Conservation (phyloP, 768 basidiomycete genomes). For the Roridomyces roridus region DNA sequence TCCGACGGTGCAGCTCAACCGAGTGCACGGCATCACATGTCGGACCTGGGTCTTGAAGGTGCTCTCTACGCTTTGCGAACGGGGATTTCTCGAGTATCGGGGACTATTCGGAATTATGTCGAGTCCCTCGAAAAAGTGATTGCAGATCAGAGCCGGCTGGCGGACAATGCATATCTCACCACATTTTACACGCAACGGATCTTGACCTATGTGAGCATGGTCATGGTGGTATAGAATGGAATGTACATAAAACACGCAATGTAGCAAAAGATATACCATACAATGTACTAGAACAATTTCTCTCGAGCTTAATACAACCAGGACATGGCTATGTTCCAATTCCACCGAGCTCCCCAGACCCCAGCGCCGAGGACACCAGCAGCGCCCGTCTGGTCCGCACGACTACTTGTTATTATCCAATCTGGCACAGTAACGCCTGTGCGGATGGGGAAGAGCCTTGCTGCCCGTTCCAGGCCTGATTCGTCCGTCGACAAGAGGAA, state of each 20-base stretch:
- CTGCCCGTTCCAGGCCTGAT: constrained; percentile 67
- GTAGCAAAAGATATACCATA: no score
- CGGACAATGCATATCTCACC: constrained; percentile 7
- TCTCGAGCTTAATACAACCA: constrained; percentile 45
- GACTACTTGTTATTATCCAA: constrained; percentile 70
- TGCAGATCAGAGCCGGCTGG: constrained; percentile 4
- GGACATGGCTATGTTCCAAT: constrained; percentile 53
- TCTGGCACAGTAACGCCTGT: constrained; percentile 81
- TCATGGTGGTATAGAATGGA: constrained; percentile 23
- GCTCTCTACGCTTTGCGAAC: constrained; percentile 23
- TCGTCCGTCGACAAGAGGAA: constrained; percentile 67
- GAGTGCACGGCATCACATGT: constrained; percentile 26
- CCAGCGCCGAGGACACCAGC: constrained; percentile 82
- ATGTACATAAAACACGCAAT: no score
- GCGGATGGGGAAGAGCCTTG: constrained; percentile 81
- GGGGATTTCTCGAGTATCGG: constrained; percentile 14
- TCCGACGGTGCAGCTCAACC: constrained; percentile 25
- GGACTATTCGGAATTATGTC: constrained; percentile 16
- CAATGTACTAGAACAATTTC: background rate
- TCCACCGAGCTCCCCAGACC: constrained; percentile 51
- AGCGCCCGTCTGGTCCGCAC: constrained; percentile 64
- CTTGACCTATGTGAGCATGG: constrained; percentile 13
- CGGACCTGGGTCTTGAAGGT: constrained; percentile 29
- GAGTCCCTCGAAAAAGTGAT: constrained; percentile 19
- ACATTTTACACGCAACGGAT: constrained; percentile 4